Base-by-base conservation (phyloP, 345 rosid species). In the Atalantia buxifolia region DNA sequence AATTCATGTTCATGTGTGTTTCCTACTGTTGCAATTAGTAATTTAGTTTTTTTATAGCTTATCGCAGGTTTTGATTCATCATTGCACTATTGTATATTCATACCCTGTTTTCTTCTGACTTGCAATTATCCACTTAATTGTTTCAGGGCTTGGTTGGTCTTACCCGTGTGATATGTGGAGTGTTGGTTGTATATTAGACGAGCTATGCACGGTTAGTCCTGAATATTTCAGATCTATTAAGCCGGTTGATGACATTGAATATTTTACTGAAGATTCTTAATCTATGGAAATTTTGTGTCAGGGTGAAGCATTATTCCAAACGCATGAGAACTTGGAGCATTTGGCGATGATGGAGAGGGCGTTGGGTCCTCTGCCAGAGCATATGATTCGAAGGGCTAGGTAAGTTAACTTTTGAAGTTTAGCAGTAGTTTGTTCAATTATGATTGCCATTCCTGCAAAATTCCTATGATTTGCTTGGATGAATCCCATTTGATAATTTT, bases 101-200 rank as follows among this genome's bases (percentile, higher is more conserved):
- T 10, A 5, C 4, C 27, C 35, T 33, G 40, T n/a, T 24, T 31
- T 27, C 64, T 75, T 27, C 64, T 75, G 27, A 61, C n/a, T 13
- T 63, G 24, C 59, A 33, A 35, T 79, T 10, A 7, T 70, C 36
- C 62, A 40, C 36, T 40, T 25, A 19, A 70, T 45, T 75, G 71
- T 75, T 82, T 79, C 88, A 92, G 97, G 97, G 74, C 86, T 87
- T 69, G 97, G 97, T 55, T 93, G 98, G 98, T 90, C 89, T 76
- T 93, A 88, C 83, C 94, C 93, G 22, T 93, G 98, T 82, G 98
- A 93, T 83, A 77, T 92, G 64, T 93, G 98, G 98, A 93, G 98
- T 68, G 68, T 90, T 77, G 98, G 96, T 69, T 93, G 98, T 83
- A 93, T 93, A 77, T 77, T 93, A 28, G 87, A 84, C 66, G 98